These are phyloP conservation scores for Pseudocohnilembus persalinus DNA, from an alignment of 169 alveolate species.

Conservation along the genomic window DNA sequence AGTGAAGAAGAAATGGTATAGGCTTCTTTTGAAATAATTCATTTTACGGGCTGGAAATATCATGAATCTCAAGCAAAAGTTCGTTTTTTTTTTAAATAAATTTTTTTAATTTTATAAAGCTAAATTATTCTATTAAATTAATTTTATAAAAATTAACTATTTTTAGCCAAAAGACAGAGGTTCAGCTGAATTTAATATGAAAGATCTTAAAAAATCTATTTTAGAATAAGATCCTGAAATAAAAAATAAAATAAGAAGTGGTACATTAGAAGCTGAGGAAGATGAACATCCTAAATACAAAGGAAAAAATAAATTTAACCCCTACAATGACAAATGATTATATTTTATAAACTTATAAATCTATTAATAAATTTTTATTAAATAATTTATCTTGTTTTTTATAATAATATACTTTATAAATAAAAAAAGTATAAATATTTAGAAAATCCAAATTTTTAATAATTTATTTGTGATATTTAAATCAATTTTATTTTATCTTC, in stretches of 20 bases:
- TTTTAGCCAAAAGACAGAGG: conserved; percentile 35
- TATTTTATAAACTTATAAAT: too few relatives aligned
- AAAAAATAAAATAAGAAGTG: conserved; percentile 12
- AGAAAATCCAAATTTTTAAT: background rate
- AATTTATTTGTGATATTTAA: background rate
- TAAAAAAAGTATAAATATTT: too few relatives aligned
- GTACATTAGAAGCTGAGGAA: conserved; percentile 15
- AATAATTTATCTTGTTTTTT: too few relatives aligned
- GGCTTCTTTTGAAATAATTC: conserved; percentile 42
- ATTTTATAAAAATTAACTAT: too few relatives aligned
- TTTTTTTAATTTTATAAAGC: background rate
- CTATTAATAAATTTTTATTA: too few relatives aligned
- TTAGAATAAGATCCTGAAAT: conserved; percentile 11
- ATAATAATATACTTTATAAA: too few relatives aligned
- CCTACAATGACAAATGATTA: too few relatives aligned
- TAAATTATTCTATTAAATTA: too few relatives aligned
- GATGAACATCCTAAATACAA: conserved; percentile 6
- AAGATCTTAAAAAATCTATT: conserved; percentile 7
- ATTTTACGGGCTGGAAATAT: conserved; percentile 56
- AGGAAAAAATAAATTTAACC: background rate
- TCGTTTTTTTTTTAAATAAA: background rate
- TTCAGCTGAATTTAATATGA: conserved; percentile 22
- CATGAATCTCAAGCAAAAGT: conserved; percentile 43
- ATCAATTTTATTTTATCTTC: too few relatives aligned
- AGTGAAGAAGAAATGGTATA: conserved; percentile 8